Base-by-base conservation (phyloP, 805 yeast species). In the Yarrowia yakushimensis region DNA sequence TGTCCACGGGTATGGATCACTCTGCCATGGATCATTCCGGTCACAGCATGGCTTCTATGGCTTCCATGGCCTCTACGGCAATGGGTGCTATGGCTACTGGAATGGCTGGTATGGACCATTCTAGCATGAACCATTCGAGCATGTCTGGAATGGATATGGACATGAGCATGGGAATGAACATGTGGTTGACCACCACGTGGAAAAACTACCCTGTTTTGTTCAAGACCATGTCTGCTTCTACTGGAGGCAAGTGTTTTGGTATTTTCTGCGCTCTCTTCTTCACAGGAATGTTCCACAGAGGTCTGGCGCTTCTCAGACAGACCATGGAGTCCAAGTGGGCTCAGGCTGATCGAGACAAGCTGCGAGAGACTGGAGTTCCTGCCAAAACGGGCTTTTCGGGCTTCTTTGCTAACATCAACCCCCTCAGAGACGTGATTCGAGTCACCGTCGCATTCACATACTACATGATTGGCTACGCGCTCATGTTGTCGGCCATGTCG, bases 31-130 rank as follows among this genome's bases (percentile, higher is more conserved):
- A 54, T 15, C 60, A 54, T 9, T 55, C 60, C 13, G 15, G n/a
- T n/a, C n/a, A n/a, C n/a, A n/a, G n/a, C n/a, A n/a, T n/a, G n/a
- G n/a, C n/a, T n/a, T n/a, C 39, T 22, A 54, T 54, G 60, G 60
- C 71, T 25, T 42, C 63, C 55, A 59, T 68, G 70, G 48, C 64
- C 68, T 67, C 64, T 25, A n/a, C n/a, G n/a, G n/a, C n/a, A n/a
- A n/a, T n/a, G n/a, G n/a, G n/a, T n/a, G n/a, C n/a, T n/a, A n/a
- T n/a, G n/a, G n/a, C n/a, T n/a, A n/a, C 70, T 28, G 9, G 17
- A 25, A 54, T 54, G 34, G 34, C 17, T 3, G 34, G 17, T 4
- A 31, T 31, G 60, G 60, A 36, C 10, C 59, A 52, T 22, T 12
- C 7, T 23, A 54, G 60, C 3, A 55, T 50, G 59, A 43, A 50